Evolutionary conservation across 805 yeast genomes (phyloP), one percentile per base, ranked within the genome.

Genomic region (Hyphopichia homilentoma): DNA sequence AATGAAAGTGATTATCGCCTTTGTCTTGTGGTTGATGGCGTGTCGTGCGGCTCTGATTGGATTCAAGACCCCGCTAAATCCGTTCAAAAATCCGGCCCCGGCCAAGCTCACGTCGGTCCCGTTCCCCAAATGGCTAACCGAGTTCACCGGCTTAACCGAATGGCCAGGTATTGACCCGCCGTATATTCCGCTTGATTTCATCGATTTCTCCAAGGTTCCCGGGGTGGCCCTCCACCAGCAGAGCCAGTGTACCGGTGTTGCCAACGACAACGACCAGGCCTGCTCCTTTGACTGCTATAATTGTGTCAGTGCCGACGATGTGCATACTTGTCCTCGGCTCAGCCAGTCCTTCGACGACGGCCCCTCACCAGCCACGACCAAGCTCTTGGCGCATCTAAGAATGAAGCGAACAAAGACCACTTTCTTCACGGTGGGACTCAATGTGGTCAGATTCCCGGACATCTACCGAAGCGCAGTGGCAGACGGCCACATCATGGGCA

Each of bases 281-380:
- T 89, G 97, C 49, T 82, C 95, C 0, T 89, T 85, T 60, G 96
- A 88, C 54, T 89, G 97, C 54, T 74, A 70, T 54, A 76, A 80
- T 41, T 89, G 96, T 60, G 76, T 80, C 17, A 75, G 79, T 16
- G 71, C 62, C 22, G 93, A 84, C 56, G 97, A 89, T 51, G 77
- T 84, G 4, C 72, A 65, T 45, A 75, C 90, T 1, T 89, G 97
- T 54, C 75, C 80, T 2, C 62, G 66, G 29, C 63, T 90, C 23
- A 77, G 89, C 0, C 97, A 90, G 59, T 81, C 95, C 0, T 90
- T 90, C 58, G 98, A 90, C 54, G 97, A 90, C 54, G 97, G 98
- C 0, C 98, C 98, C 1, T 73, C 89, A 0, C 77, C 77, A 0
- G 70, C 76, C 15, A 89, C 97, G 0, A 62, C 73, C 4, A 67